Conservation (phyloP, 495 filamentous ascomycete species). For the Staphylotrichum longicolle region DNA sequence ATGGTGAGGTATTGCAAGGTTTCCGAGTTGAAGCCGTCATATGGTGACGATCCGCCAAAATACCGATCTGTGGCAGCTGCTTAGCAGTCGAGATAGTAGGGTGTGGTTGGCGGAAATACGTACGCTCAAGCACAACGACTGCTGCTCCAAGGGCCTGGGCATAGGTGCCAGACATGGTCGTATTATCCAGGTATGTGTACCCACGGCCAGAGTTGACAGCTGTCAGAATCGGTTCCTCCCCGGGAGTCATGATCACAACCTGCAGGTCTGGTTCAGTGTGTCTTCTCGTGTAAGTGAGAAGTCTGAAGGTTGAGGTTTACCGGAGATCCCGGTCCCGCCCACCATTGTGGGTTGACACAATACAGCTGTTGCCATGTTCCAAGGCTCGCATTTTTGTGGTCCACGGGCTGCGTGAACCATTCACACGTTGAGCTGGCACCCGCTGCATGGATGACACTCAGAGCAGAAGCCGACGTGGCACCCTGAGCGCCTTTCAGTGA, state of each 20-base stretch:
- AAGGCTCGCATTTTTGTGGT: slow-evolving; percentile 23
- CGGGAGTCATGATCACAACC: slow-evolving; percentile 57
- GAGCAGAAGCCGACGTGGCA: slow-evolving; percentile 2
- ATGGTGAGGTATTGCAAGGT: slow-evolving; percentile 62
- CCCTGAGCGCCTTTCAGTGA: slow-evolving; percentile 16
- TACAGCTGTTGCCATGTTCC: slow-evolving; percentile 30
- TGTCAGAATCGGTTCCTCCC: slow-evolving; percentile 49
- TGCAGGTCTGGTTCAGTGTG: slow-evolving; percentile 19
- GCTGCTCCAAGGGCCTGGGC: slow-evolving; percentile 57
- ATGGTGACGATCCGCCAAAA: slow-evolving; percentile 62
- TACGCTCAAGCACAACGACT: slow-evolving; percentile 56
- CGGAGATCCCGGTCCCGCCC: slow-evolving; percentile 26
- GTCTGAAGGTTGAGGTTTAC: slow-evolving; percentile 7
- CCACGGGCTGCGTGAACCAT: slow-evolving; percentile 30
- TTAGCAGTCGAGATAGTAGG: neutral
- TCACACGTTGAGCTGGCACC: slow-evolving; percentile 18
- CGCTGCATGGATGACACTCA: slow-evolving; percentile 12
- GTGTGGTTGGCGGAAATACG: slow-evolving; percentile 19
- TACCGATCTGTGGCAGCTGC: slow-evolving; percentile 47
- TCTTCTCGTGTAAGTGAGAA: neutral
- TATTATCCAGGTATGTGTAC: slow-evolving; percentile 50
- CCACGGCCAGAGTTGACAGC: slow-evolving; percentile 34
- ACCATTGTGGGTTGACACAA: slow-evolving; percentile 27
- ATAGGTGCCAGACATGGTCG: slow-evolving; percentile 49
- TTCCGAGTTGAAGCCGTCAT: slow-evolving; percentile 51